A percentile compares a stretch with the other conserved stretches of the same genome.
Conservation (phyloP, 108 stramenopile species). For the Fistulifera pelliculosa region DNA sequence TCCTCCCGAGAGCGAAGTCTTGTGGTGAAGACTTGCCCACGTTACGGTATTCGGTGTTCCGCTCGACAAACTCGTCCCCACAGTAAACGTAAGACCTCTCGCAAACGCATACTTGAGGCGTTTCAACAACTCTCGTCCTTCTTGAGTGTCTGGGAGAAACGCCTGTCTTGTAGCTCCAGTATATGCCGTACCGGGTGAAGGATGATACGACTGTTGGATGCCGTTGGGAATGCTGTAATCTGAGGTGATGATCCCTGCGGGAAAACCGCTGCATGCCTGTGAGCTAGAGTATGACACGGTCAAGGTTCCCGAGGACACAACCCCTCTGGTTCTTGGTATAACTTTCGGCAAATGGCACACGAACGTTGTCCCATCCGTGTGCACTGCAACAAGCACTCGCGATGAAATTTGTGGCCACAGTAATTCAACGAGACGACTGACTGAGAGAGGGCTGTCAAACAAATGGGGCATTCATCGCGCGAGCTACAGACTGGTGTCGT, state of each 20-base stretch:
- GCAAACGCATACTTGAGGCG: conserved; percentile 40
- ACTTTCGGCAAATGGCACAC: conserved; percentile 7
- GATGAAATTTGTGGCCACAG: conserved; percentile 6
- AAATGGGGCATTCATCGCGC: too few relatives aligned
- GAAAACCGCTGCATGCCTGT: conserved; percentile 2
- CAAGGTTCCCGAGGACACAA: conserved; percentile 26
- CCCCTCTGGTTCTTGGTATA: conserved; percentile 12
- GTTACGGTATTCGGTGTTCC: conserved; percentile 20
- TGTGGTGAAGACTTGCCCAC: conserved; percentile 54
- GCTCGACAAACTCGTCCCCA: conserved; percentile 40
- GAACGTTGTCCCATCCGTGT: neutral
- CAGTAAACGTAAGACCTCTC: conserved; percentile 39
- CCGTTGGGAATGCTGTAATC: conserved; percentile 29
- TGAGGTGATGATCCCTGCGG: neutral
- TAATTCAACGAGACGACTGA: neutral
- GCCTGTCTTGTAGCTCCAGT: conserved; percentile 4
- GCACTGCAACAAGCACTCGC: conserved; percentile 1
- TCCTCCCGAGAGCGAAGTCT: conserved; percentile 33
- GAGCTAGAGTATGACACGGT: neutral
- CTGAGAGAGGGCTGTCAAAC: too few relatives aligned
- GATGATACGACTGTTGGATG: conserved; percentile 28
- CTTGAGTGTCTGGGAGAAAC: conserved; percentile 4
- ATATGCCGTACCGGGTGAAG: conserved; percentile 2
- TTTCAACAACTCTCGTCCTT: conserved; percentile 19
- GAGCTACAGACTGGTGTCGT: too few relatives aligned